A percentile compares a stretch with the other conserved stretches of the same genome.
Evolutionary conservation across 2,329 filamentous ascomycete species (phyloP).

Genomic region (Fusarium sp.): DNA sequence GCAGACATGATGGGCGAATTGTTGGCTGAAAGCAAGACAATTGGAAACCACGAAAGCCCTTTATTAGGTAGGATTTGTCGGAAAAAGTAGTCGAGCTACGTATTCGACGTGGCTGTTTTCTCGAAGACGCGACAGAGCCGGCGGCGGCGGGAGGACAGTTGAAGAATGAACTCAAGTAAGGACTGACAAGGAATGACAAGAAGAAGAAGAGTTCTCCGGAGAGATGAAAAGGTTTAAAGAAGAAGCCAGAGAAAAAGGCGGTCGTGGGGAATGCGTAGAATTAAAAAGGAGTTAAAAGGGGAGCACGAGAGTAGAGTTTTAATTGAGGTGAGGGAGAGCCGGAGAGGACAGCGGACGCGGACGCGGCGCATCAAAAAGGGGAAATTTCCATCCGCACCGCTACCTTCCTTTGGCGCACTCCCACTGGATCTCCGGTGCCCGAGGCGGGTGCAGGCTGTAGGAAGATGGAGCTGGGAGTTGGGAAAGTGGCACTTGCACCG

Average conservation of each 20-base stretch:
- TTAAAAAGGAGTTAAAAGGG: conserved; percentile 48
- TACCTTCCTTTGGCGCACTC: conserved; percentile 28
- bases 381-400: conserved; percentile 53
- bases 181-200: conserved; percentile 55
- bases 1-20: conserved; percentile 53
- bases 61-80: conserved; percentile 31
- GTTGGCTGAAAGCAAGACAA: conserved; percentile 25
- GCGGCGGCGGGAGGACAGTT: conserved; percentile 48
- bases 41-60: conserved; percentile 16
- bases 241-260: conserved; percentile 40
- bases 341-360: conserved; percentile 25
- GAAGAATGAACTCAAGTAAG: conserved; percentile 37
- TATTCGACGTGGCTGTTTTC: conserved; percentile 42
- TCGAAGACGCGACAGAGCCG: conserved; percentile 40
- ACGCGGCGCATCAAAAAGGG: conserved; percentile 53
- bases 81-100: conserved; percentile 24
- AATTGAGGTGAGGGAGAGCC: conserved; percentile 40
- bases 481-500: conserved; percentile 46
- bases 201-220: conserved; percentile 51
- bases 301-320: conserved; percentile 45
- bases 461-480: conserved; percentile 1
- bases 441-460: conserved; percentile 6
- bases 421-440: conserved; percentile 42
- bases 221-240: conserved; percentile 39
- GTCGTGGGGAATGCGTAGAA: conserved; percentile 43